phyloP scores from a whole-genome alignment of 1,284 basidiomycete species.

The Marasmius oreades region DNA sequence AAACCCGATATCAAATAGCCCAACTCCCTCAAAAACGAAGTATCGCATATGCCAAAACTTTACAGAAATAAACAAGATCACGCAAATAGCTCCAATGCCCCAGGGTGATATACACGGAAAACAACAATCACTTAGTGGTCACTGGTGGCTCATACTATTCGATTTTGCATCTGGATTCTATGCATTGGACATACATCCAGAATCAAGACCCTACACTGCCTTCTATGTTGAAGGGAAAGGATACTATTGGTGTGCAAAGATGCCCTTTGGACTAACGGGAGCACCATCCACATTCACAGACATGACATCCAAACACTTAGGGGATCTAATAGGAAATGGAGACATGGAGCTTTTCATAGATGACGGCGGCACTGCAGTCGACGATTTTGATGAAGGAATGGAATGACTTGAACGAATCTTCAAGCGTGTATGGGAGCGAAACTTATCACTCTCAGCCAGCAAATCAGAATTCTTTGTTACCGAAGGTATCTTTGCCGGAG shows the following conservation, averaged over 20 bases:
- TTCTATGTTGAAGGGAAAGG: slow-evolving; percentile 24
- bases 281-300: slow-evolving; percentile 29
- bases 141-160: slow-evolving; percentile 27
- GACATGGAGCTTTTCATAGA: no score
- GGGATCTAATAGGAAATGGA: no score
- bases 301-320: no score
- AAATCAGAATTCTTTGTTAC: no score
- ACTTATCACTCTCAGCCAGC: no score
- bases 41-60: slow-evolving; percentile 37
- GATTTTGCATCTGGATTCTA: slow-evolving; percentile 37
- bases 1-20: background rate
- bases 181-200: slow-evolving; percentile 17
- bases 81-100: slow-evolving; percentile 29
- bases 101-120: slow-evolving; percentile 32
- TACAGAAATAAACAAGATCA: slow-evolving; percentile 29
- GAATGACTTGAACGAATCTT: no score
- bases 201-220: slow-evolving; percentile 7
- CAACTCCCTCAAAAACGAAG: slow-evolving; percentile 16
- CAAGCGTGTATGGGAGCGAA: no score
- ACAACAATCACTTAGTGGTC: slow-evolving; percentile 27
- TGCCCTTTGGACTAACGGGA: slow-evolving; percentile 11
- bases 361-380: no score
- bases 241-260: slow-evolving; percentile 22
- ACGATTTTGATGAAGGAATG: no score
- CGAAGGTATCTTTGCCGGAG: no score